Evolutionary conservation across 805 yeast genomes (phyloP), one percentile per base, ranked within the genome.

Genomic region (Barnettozyma sp.): DNA sequence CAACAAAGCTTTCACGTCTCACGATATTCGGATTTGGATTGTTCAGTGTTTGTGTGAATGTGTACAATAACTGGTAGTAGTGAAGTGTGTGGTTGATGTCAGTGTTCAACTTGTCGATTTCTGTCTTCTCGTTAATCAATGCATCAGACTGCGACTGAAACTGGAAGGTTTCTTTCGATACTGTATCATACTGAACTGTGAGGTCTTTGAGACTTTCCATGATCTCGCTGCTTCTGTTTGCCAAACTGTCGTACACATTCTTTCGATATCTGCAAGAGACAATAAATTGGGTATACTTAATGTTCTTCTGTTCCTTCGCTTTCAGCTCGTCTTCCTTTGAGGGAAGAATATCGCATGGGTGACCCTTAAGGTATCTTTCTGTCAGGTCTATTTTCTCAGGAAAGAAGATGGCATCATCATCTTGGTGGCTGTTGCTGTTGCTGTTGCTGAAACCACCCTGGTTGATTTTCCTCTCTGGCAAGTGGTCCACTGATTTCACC

Each of bases 11-110:
- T 16, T 70, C 66, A 38, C 70, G 68, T 30, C 73, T 67, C 4
- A 87, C 87, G 23, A 81, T 68, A 30, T 66, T 69, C n/a, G 80
- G 72, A 1, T 84, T 85, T 3, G 84, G 78, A 18, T 76, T 70
- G 44, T 86, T 81, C 42, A 90, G 68, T 27, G 69, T 67, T 38
- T 76, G 70, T 24, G 84, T 79, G 26, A 85, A 78, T 4, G 71
- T 62, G 36, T 86, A 94, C 35, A 90, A 62, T 15, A 73, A 65
- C 44, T 82, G 87, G 54, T 85, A 88, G 35, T 76, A 66, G 14
- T 63, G 55, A 38, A 90, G 65, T 33, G 73, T 68, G 2, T 48
- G 35, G 14, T 68, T 62, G 17, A 85, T 55, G 4, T 70, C 72
- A 1, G 52, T 48, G 21, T 70, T 63, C 26, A 76, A 60, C 2